phyloP scores from a whole-genome alignment of 306 rosid species.

The Trichosanthes cucumerina region DNA sequence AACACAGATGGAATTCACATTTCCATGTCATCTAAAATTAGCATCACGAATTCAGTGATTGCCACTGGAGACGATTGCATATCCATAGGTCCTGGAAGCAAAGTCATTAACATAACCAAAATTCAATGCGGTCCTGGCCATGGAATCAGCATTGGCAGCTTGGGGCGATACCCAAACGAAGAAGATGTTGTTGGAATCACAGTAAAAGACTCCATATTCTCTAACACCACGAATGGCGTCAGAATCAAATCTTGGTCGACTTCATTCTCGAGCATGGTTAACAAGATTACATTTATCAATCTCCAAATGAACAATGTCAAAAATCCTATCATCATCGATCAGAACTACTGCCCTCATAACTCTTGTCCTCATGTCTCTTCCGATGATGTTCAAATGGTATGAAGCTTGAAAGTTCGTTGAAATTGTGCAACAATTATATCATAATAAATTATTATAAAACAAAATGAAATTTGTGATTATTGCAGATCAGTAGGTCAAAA shows the following conservation, averaged over 20 bases:
- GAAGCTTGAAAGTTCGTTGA: neutral
- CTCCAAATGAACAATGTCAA: slow-evolving; percentile 5
- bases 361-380: neutral
- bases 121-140: no score
- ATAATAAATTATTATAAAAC: neutral
- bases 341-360: slow-evolving; percentile 19
- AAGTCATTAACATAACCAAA: no score
- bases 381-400: neutral
- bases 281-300: slow-evolving; percentile 6
- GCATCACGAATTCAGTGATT: slow-evolving; percentile 6
- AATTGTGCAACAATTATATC: neutral
- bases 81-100: no score
- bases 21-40: neutral
- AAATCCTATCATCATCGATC: slow-evolving; percentile 35
- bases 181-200: neutral
- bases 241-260: slow-evolving; percentile 26
- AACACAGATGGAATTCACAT: slow-evolving; percentile 32
- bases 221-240: slow-evolving; percentile 24
- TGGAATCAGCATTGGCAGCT: neutral
- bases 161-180: neutral
- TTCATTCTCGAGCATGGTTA: slow-evolving; percentile 3
- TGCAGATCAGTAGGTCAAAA: slow-evolving; percentile 9
- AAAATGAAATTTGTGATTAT: neutral
- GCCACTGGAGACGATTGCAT: slow-evolving; percentile 20
- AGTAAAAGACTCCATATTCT: slow-evolving; percentile 6